phyloP scores from a whole-genome alignment of 2,329 filamentous ascomycete species.

The Chaetomium sp. region DNA sequence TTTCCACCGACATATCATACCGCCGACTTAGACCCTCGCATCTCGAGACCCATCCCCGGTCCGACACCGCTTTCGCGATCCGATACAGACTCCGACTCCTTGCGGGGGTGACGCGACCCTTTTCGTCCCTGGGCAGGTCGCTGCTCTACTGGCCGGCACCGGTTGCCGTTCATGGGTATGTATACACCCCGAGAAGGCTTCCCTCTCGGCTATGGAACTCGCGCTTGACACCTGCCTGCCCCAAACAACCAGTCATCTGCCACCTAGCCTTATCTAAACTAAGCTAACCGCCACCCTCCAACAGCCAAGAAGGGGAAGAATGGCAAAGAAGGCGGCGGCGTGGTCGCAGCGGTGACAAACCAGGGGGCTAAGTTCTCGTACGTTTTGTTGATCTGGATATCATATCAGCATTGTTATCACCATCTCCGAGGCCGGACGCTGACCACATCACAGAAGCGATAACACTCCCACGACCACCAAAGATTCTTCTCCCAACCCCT shows the following conservation, averaged over 20 bases:
- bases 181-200: not conserved
- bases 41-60: too few relatives aligned
- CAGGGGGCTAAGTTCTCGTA: slow-evolving; percentile 48
- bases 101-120: slow-evolving; percentile 9
- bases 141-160: slow-evolving; percentile 16
- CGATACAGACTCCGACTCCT: slow-evolving; percentile 1
- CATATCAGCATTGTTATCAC: too few relatives aligned
- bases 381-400: slow-evolving; percentile 22
- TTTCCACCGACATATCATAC: too few relatives aligned
- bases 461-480: slow-evolving; percentile 26
- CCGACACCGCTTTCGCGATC: not conserved
- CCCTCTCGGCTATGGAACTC: too few relatives aligned
- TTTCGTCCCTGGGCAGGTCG: slow-evolving; percentile 16
- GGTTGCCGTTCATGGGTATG: slow-evolving; percentile 26
- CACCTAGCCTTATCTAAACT: too few relatives aligned
- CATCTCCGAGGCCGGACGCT: slow-evolving; percentile 1
- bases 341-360: slow-evolving; percentile 48
- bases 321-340: slow-evolving; percentile 48
- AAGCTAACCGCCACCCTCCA: slow-evolving; percentile 7
- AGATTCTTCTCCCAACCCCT: slow-evolving; percentile 35
- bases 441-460: slow-evolving; percentile 23
- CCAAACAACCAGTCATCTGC: too few relatives aligned
- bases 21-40: too few relatives aligned
- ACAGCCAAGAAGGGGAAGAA: slow-evolving; percentile 47
- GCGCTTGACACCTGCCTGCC: too few relatives aligned